Evolutionary conservation across 1,139 yeast species (phyloP).

Genomic region (Yamadazyma jaroonii): DNA sequence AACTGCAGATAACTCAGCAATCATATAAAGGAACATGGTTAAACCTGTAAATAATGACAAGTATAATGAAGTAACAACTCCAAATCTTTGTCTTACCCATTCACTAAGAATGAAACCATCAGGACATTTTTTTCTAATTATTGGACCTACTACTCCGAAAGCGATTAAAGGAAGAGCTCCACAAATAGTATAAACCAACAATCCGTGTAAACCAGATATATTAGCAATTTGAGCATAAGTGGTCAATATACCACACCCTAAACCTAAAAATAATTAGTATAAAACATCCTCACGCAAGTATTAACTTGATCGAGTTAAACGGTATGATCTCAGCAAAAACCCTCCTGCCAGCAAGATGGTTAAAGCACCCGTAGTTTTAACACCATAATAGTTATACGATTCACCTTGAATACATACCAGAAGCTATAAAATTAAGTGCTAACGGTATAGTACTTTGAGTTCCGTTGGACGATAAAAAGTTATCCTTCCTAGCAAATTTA

Average conservation of each 20-base stretch:
- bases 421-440: conserved; percentile 82
- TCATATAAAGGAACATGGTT: conserved; percentile 85
- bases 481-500: conserved; percentile 43
- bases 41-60: conserved; percentile 79
- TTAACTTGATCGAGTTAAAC: conserved; percentile 86
- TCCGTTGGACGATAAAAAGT: conserved; percentile 73
- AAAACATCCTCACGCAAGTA: conserved; percentile 80
- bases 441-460: conserved; percentile 79
- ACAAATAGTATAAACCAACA: conserved; percentile 75
- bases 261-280: conserved; percentile 43
- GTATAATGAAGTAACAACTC: conserved; percentile 67
- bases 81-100: conserved; percentile 86
- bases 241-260: conserved; percentile 88
- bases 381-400: background rate
- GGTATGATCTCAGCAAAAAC: conserved; percentile 68
- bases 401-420: conserved; percentile 56
- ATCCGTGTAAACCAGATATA: conserved; percentile 82
- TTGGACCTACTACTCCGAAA: conserved; percentile 81
- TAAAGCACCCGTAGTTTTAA: conserved; percentile 50
- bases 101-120: conserved; percentile 92
- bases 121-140: conserved; percentile 76
- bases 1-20: conserved; percentile 81
- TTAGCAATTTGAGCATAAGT: conserved; percentile 88
- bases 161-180: conserved; percentile 83
- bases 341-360: background rate